Base-by-base conservation (phyloP, 2,329 filamentous ascomycete species). In the Dactylellina drechsleri region DNA sequence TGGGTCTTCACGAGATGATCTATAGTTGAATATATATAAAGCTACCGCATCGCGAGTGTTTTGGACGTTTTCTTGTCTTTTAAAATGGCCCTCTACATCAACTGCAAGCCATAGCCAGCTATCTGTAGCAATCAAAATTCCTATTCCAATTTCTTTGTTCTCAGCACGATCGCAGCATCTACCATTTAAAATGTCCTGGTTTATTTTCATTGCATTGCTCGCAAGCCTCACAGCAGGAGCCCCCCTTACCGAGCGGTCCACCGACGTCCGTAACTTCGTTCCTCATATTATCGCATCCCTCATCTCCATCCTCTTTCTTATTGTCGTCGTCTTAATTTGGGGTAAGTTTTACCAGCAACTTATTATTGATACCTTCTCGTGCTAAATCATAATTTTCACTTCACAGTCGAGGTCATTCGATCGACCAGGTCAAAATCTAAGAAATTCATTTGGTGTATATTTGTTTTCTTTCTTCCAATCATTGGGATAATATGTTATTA, bases 131-230 rank as follows among this genome's bases (percentile, higher is more conserved):
- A 47, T 10, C 7, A 2, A 16, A 16, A 47, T 4, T 13, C 16
- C 1, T 8, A 47, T 47, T 4, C 16, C 7, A 23, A 23, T 23
- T 6, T 47, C 16, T 13, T 47, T n/a, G 13, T 47, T 18, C 13
- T n/a, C 43, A 16, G 43, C 13, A 10, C 43, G 43, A 47, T 1
- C 4, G 43, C 43, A 13, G 13, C 43, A 47, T 8, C 4, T 47
- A 6, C 43, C 16, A 47, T 47, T n/a, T 47, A 18, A 47, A 47
- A 47, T 47, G 43, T 47, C 43, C 1, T 47, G 43, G 43, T 47
- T 47, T n/a, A 47, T 47, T n/a, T 13, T 47, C 43, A 7, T 47
- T 18, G 7, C 43, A 47, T 47, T 47, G 43, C 43, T 47, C 43
- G 43, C 43, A 10, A 1, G 6, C 7, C 43, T 47, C 43, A 13